A percentile compares a stretch with the other conserved stretches of the same genome.
These are phyloP conservation scores for Sisymbrium altissimum DNA, from an alignment of 345 rosid genomes.

Conservation along the genomic window DNA sequence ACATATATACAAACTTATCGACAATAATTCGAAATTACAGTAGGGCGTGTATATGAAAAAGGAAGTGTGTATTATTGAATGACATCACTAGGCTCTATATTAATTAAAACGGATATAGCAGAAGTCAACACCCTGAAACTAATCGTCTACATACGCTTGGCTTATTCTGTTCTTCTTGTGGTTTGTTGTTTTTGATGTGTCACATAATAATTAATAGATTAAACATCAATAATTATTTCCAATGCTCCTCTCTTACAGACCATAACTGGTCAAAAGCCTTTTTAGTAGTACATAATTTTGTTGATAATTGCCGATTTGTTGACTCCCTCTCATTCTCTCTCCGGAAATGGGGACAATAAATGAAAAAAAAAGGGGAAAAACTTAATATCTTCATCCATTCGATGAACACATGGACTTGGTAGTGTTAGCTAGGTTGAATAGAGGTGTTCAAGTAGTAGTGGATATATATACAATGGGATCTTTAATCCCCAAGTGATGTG, in stretches of 20 bases:
- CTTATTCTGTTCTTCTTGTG: neutral
- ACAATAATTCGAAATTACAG: neutral
- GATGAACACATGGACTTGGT: conserved; percentile 5
- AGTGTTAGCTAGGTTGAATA: neutral
- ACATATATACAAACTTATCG: neutral
- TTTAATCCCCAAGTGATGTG: conserved; percentile 5
- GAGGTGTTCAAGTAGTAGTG: conserved; percentile 3
- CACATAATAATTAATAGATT: neutral
- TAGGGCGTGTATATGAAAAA: neutral
- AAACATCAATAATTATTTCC: neutral
- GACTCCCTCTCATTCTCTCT: conserved; percentile 8
- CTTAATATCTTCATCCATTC: neutral
- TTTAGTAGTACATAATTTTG: neutral
- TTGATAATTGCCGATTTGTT: neutral
- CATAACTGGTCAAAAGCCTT: neutral
- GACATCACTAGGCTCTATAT: no score
- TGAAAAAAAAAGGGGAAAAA: neutral
- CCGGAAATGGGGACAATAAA: neutral
- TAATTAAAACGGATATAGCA: neutral
- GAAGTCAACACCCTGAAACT: conserved; percentile 17
- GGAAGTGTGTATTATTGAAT: neutral
- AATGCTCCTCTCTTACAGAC: conserved; percentile 23
- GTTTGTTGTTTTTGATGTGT: neutral
- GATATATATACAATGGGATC: conserved; percentile 5
- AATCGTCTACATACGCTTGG: neutral